Evolutionary conservation across 352 stramenopile species (phyloP).

Genomic region (Globisporangium orthogonon): DNA sequence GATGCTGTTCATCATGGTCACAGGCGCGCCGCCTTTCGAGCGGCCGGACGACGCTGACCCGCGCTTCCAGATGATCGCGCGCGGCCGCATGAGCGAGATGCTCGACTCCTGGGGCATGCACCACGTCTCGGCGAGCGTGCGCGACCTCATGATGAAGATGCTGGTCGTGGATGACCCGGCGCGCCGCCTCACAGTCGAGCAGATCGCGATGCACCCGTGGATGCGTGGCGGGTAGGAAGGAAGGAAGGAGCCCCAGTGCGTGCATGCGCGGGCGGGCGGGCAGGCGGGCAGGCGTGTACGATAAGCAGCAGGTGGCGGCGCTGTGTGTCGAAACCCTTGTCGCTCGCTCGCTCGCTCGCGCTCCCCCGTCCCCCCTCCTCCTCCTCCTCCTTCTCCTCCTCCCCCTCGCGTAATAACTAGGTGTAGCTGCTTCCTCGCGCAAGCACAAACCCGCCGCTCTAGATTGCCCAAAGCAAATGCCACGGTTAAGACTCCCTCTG

Average conservation of each 20-base stretch:
- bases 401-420: conserved; percentile 21
- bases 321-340: background rate
- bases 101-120: conserved; percentile 85
- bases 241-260: background rate
- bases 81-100: conserved; percentile 76
- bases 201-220: conserved; percentile 83
- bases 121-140: conserved; percentile 63
- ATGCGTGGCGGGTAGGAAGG: conserved; percentile 49
- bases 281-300: no score
- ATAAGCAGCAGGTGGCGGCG: background rate
- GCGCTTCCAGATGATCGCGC: conserved; percentile 82
- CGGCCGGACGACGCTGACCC: conserved; percentile 72
- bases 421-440: conserved; percentile 22
- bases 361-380: background rate
- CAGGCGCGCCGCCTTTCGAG: conserved; percentile 89
- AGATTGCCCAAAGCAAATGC: conserved; percentile 15
- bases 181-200: conserved; percentile 65
- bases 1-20: conserved; percentile 95
- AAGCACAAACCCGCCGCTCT: conserved; percentile 15
- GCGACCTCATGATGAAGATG: conserved; percentile 73
- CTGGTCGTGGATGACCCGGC: conserved; percentile 78
- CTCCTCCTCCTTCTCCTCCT: background rate
- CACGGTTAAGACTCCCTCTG: conserved; percentile 2
- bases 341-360: background rate
- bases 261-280: background rate